Evolutionary conservation across 345 rosid genomes (phyloP).

Genomic region (Xanthoceras sorbifolium): DNA sequence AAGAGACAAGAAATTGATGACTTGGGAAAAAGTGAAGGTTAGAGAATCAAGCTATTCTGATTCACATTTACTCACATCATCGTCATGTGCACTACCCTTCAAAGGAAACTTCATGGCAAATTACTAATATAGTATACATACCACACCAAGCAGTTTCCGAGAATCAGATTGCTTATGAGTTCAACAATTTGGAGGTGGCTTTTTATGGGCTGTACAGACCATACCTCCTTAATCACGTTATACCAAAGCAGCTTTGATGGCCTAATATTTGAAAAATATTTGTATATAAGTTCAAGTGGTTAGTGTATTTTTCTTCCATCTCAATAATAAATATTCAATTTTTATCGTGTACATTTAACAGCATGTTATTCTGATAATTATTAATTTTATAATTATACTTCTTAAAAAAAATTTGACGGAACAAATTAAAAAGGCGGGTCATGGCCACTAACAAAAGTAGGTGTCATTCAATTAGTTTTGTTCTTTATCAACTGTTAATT

Average conservation of each 20-base stretch:
- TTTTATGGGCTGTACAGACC: background rate
- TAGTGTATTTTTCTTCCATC: too few species aligned
- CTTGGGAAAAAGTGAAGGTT: conserved; percentile 32
- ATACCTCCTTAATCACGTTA: background rate
- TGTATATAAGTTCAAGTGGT: too few species aligned
- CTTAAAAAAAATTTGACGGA: too few species aligned
- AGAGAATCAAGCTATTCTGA: conserved; percentile 32
- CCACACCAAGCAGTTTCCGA: background rate
- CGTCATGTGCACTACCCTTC: conserved; percentile 6
- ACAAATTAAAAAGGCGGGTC: too few species aligned
- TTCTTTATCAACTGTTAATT: too few species aligned
- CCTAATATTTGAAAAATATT: background rate
- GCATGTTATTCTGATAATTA: too few species aligned
- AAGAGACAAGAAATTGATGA: conserved; percentile 31
- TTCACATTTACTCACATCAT: conserved; percentile 6
- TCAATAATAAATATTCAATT: too few species aligned
- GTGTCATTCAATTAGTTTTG: too few species aligned
- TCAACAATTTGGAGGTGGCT: background rate
- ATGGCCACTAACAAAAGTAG: too few species aligned
- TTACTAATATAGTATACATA: background rate
- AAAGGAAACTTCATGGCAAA: background rate
- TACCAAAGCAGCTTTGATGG: conserved; percentile 1
- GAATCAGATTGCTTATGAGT: conserved; percentile 14
- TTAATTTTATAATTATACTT: too few species aligned
- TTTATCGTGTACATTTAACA: too few species aligned